Evolutionary conservation across 441 rosid species (phyloP), one percentile per base, ranked within the genome.

Genomic region (Pelargonium myrrhifolium): DNA sequence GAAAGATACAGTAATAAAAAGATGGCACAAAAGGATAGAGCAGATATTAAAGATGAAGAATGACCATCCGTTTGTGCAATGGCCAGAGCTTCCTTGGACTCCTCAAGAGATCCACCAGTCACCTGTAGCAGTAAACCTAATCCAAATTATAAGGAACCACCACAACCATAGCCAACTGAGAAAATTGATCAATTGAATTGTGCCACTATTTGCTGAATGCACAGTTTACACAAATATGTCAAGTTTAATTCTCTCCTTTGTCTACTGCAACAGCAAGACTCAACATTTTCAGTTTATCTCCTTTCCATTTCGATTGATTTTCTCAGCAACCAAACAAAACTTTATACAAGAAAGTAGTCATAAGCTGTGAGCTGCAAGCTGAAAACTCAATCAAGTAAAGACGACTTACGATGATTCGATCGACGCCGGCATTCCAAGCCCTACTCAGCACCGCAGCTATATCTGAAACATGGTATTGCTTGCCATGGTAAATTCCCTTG

Each of bases 391-490:
- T 26, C 31, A 26, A 18, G 9, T 14, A 17, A 28, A 11, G 11
- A 61, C 4, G 22, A 72, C 79, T 72, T 67, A 85, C 99, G 65
- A 93, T 89, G 78, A 93, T 87, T 74, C 97, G 82, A 73, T 93
- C 97, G 14, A 93, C 97, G 37, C 99, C 99, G 15, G 97, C 86
- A 60, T 76, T 82, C 99, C 99, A 93, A 69, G 97, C 99, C 47
- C 99, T 84, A 72, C 72, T 83, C 72, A 91, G 75, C 62, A 93
- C 97, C 1, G 86, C 75, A 8, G 90, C 84, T 64, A 88, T 82
- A 65, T 91, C 99, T 0, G 92, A 80, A 4, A 70, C 85, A 65
- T 93, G 97, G 77, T 72, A 82, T 63, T 87, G 93, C 85, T 87
- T 93, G 18, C 96, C 96, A 68, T 93, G 79, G 72, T 93, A 93